Base-by-base conservation (phyloP, 352 stramenopile genomes). In the Phytopythium ostracodes region DNA sequence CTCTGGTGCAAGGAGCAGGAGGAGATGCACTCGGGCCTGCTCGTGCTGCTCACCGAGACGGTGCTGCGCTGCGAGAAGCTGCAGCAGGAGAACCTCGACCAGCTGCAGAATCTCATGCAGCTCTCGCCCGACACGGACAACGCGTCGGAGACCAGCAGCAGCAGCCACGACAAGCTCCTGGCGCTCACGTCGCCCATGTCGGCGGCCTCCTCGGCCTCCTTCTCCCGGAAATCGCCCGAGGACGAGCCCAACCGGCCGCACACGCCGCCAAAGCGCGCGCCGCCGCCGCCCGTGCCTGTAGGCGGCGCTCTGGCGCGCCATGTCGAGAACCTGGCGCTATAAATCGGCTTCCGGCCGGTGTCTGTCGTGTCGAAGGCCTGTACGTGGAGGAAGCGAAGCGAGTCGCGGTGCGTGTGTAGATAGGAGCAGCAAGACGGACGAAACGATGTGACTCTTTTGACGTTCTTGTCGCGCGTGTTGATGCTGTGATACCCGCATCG, bases 21-120 rank as follows among this genome's bases (percentile, higher is more conserved):
- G 60, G 85, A 92, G 59, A 91, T 94, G 85, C 85, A 94, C 69
- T 89, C 77, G 59, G 81, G 81, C 29, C 80, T 92, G 49, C 82
- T 94, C 52, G 70, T 92, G 63, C 67, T 94, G 55, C 62, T 94
- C 8, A 94, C 85, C 6, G 85, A 94, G 67, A 94, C 85, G 5
- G 75, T 92, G 49, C 72, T 91, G 72, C 77, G 81, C 31, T 94
- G 85, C 61, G 85, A 94, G 66, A 80, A 77, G 38, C 64, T 94
- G 10, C 82, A 94, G 66, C 83, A 92, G 67, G 81, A 94, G 61
- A 87, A 89, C 49, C 57, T 92, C 40, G 85, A 94, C 62, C 82
- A 94, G 63, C 73, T 94, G n/a, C 79, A 92, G 67, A 87, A 84
- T 62, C 79, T 87, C 62, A 87, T 94, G 81, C 79, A 94, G 54